A percentile compares a stretch with the other conserved stretches of the same genome.
Conservation (phyloP, 176 grass and related monocot genomes). For the Zea luxurians region DNA sequence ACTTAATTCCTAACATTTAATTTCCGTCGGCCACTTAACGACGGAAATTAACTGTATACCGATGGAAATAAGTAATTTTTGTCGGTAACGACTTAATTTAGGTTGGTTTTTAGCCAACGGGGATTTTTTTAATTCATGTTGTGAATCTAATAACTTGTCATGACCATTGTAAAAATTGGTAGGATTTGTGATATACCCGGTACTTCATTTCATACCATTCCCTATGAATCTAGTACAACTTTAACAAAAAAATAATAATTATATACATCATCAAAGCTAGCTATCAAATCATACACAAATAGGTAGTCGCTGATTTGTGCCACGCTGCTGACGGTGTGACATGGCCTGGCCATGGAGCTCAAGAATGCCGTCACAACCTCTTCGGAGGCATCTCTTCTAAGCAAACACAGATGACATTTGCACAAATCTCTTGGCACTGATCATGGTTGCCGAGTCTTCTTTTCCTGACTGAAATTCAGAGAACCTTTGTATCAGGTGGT, state of each 20-base stretch:
- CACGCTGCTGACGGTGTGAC: not conserved
- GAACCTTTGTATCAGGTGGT: conserved; percentile 17
- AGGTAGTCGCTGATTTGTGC: not conserved
- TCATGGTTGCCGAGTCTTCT: conserved; percentile 7
- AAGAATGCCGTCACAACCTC: conserved; percentile 35
- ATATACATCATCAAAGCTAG: too few species aligned
- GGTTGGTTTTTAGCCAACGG: too few species aligned
- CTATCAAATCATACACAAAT: conserved; percentile 10
- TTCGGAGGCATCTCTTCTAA: conserved; percentile 26
- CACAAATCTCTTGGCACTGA: conserved; percentile 19
- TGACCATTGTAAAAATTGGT: too few species aligned
- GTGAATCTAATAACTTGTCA: too few species aligned
- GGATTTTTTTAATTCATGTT: too few species aligned
- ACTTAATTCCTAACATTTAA: too few species aligned
- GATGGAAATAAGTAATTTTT: too few species aligned
- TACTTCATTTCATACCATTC: not conserved
- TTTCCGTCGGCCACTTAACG: too few species aligned
- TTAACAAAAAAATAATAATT: not conserved
- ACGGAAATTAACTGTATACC: too few species aligned
- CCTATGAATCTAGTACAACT: not conserved
- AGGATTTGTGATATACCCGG: not conserved
- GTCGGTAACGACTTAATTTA: too few species aligned
- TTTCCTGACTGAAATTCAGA: not conserved
- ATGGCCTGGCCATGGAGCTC: conserved; percentile 35
- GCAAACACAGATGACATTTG: conserved; percentile 36